These are phyloP conservation scores for Byssochlamys sp. DNA, from an alignment of 2,329 filamentous ascomycete genomes.

Conservation along the genomic window DNA sequence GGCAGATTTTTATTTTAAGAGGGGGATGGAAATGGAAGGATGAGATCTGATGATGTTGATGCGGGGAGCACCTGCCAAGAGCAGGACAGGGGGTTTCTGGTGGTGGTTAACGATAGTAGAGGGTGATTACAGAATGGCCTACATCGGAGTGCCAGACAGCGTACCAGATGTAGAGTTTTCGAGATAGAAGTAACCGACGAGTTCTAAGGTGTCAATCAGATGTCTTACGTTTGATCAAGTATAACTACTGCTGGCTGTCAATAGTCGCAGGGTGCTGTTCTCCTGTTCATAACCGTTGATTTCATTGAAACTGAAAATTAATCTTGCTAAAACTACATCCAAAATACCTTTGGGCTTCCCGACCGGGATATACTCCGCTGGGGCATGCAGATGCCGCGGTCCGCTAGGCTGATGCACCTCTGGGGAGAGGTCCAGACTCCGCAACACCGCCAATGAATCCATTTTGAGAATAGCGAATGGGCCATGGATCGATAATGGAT, in stretches of 20 bases:
- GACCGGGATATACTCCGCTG: not conserved
- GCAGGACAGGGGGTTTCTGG: not conserved
- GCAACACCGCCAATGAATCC: not conserved
- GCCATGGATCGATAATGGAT: slow-evolving; percentile 5
- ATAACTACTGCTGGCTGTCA: not conserved
- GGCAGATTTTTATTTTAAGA: not conserved
- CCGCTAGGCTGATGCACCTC: not conserved
- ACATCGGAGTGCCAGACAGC: not conserved
- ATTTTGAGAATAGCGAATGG: not conserved
- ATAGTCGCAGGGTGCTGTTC: not conserved
- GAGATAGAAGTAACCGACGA: not conserved
- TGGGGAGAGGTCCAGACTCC: not conserved
- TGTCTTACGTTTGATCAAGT: not conserved
- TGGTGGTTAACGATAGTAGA: not conserved
- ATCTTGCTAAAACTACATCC: not conserved
- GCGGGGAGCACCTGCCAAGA: not conserved
- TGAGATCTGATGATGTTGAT: not conserved
- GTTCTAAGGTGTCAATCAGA: not conserved
- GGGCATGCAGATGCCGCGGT: not conserved
- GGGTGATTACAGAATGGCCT: not conserved
- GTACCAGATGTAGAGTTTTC: no score
- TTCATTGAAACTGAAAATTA: not conserved
- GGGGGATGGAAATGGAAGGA: not conserved
- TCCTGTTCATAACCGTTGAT: not conserved
- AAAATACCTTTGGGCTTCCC: not conserved